Conservation (phyloP, 2,329 filamentous ascomycete species). For the Chaetomiaceae sp. region DNA sequence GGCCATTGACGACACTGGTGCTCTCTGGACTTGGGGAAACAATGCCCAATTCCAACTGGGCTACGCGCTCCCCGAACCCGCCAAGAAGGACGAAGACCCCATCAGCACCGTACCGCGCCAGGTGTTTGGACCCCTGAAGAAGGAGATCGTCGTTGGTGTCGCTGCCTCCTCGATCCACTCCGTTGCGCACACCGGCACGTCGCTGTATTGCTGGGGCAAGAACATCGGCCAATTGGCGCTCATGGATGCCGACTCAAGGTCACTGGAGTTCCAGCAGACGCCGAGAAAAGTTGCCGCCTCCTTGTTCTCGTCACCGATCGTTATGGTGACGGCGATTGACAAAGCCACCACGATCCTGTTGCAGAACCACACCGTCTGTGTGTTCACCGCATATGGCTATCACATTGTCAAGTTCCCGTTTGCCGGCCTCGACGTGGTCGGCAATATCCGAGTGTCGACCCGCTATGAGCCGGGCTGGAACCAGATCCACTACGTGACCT, state of each 20-base stretch:
- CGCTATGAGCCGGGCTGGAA: slow-evolving; percentile 59
- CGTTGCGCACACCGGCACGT: slow-evolving; percentile 73
- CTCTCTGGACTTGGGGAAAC: slow-evolving; percentile 90
- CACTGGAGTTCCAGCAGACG: slow-evolving; percentile 72
- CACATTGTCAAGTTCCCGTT: slow-evolving; percentile 81
- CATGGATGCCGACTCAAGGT: slow-evolving; percentile 91
- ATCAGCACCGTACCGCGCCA: slow-evolving; percentile 77
- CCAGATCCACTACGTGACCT: slow-evolving; percentile 68
- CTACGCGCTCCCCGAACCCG: slow-evolving; percentile 64
- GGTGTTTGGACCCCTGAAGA: slow-evolving; percentile 86
- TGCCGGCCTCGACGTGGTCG: slow-evolving; percentile 63
- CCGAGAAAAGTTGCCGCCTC: slow-evolving; percentile 87
- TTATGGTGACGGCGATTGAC: slow-evolving; percentile 81
- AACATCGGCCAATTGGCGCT: slow-evolving; percentile 91
- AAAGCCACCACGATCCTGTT: slow-evolving; percentile 80
- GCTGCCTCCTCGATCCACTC: slow-evolving; percentile 90
- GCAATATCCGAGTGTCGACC: slow-evolving; percentile 57
- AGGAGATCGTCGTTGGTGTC: slow-evolving; percentile 72
- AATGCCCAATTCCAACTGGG: slow-evolving; percentile 83
- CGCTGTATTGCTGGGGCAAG: slow-evolving; percentile 89
- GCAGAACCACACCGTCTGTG: slow-evolving; percentile 81
- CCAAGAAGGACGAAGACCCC: slow-evolving; percentile 70
- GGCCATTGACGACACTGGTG: slow-evolving; percentile 77
- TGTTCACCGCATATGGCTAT: slow-evolving; percentile 94
- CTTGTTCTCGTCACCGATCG: slow-evolving; percentile 65